A percentile compares a stretch with the other conserved stretches of the same genome.
These are phyloP conservation scores for Colletotrichum paranaense DNA, from an alignment of 2,329 filamentous ascomycete genomes.

Conservation along the genomic window DNA sequence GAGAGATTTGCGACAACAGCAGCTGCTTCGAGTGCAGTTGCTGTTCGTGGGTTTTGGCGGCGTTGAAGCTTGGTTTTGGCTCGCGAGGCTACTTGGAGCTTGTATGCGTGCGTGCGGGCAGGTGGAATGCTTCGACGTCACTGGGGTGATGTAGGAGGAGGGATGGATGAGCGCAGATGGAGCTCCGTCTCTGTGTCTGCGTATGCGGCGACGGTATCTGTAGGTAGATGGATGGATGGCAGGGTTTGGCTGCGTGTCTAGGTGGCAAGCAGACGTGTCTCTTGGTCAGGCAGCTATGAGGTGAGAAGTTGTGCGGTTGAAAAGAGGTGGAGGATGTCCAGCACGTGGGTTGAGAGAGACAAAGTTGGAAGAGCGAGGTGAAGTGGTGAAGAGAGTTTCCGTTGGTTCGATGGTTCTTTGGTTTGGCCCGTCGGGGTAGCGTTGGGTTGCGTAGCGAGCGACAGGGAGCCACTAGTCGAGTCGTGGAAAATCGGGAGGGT, in stretches of 20 bases:
- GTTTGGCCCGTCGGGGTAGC: neutral
- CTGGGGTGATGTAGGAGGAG: conserved; percentile 30
- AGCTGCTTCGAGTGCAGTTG: neutral
- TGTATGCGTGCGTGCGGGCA: conserved; percentile 21
- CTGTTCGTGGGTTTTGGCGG: conserved; percentile 18
- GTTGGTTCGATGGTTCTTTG: neutral
- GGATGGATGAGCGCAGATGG: neutral
- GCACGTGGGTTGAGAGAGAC: conserved; percentile 8
- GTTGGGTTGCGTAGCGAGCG: neutral
- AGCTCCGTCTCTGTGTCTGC: neutral
- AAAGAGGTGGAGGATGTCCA: neutral
- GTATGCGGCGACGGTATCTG: neutral
- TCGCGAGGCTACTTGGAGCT: conserved; percentile 25
- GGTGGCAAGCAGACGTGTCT: conserved; percentile 6
- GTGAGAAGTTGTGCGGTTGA: neutral
- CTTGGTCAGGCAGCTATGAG: neutral
- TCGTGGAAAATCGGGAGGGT: conserved; percentile 36
- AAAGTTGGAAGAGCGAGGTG: neutral
- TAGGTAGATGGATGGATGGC: neutral
- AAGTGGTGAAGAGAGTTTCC: neutral
- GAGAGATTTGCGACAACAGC: neutral
- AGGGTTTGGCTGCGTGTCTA: neutral
- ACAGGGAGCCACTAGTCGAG: conserved; percentile 1
- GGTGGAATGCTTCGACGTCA: conserved; percentile 35
- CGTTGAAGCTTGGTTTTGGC: neutral